These are phyloP conservation scores for Oxytropis ochrocephala DNA, from an alignment of 306 rosid species.

Conservation along the genomic window DNA sequence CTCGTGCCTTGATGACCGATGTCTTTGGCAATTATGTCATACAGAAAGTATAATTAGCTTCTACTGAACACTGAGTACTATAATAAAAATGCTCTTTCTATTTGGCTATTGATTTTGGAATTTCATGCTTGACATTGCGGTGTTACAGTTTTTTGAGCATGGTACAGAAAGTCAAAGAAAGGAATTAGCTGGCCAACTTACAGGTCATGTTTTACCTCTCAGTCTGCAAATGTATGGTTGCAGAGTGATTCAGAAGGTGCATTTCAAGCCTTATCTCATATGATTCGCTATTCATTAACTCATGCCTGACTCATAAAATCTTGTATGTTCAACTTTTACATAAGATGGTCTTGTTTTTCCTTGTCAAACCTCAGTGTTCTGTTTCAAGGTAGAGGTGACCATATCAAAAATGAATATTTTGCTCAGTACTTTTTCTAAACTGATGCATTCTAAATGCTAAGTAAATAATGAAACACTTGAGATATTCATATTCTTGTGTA, in stretches of 20 bases:
- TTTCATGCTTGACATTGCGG: slow-evolving; percentile 35
- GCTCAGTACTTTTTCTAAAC: slow-evolving; percentile 3
- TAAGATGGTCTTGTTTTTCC: neutral
- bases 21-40: slow-evolving; percentile 97
- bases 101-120: slow-evolving; percentile 14
- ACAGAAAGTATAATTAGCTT: slow-evolving; percentile 66
- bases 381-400: neutral
- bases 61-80: slow-evolving; percentile 15
- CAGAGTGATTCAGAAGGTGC: slow-evolving; percentile 98
- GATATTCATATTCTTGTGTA: slow-evolving; percentile 13
- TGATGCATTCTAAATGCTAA: slow-evolving; percentile 8
- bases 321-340: slow-evolving; percentile 13
- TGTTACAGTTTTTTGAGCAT: slow-evolving; percentile 91
- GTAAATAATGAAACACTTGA: slow-evolving; percentile 2
- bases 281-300: slow-evolving; percentile 14
- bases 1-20: slow-evolving; percentile 87
- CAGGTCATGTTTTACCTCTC: slow-evolving; percentile 83
- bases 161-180: slow-evolving; percentile 81
- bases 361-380: neutral
- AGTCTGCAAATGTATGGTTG: slow-evolving; percentile 99
- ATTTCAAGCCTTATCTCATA: slow-evolving; percentile 1
- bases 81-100: neutral
- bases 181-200: slow-evolving; percentile 71
- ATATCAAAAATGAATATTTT: neutral
- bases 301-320: neutral